phyloP scores from a whole-genome alignment of 73 alveolate genomes.

The Loxodes magnus region DNA sequence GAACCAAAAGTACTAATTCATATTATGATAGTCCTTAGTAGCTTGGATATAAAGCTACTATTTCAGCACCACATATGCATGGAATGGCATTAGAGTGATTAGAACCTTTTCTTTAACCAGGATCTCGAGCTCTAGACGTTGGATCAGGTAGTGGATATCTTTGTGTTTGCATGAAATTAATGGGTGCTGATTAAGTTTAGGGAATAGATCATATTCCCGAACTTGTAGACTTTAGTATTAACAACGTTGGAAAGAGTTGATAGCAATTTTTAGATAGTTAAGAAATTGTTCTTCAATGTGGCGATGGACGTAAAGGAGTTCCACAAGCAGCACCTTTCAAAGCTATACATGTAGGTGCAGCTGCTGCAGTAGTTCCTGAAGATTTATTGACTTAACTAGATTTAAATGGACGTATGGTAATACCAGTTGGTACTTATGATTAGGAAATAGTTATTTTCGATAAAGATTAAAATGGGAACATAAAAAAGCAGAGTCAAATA shows the following conservation, averaged over 20 bases:
- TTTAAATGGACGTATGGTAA: conserved; percentile 40
- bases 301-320: conserved; percentile 69
- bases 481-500: too few relatives aligned
- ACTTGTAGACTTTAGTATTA: conserved; percentile 14
- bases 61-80: conserved; percentile 58
- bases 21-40: conserved; percentile 35
- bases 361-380: conserved; percentile 27
- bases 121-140: conserved; percentile 28
- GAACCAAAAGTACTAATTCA: too few relatives aligned
- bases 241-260: conserved; percentile 21
- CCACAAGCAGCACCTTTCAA: conserved; percentile 57
- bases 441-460: too few relatives aligned
- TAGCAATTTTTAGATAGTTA: conserved; percentile 13
- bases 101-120: conserved; percentile 7
- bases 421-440: too few relatives aligned
- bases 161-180: conserved; percentile 30
- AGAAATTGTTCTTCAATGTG: conserved; percentile 11
- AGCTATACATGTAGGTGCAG: conserved; percentile 78
- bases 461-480: too few relatives aligned
- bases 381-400: conserved; percentile 22
- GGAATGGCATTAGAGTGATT: conserved; percentile 31
- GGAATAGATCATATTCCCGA: conserved; percentile 45
- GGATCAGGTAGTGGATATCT: conserved; percentile 57
- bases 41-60: conserved; percentile 28
- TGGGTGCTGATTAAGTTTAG: conserved; percentile 26